Evolutionary conservation across 768 basidiomycete genomes (phyloP), one percentile per base, ranked within the genome.

Genomic region (Trametes gibbosa): DNA sequence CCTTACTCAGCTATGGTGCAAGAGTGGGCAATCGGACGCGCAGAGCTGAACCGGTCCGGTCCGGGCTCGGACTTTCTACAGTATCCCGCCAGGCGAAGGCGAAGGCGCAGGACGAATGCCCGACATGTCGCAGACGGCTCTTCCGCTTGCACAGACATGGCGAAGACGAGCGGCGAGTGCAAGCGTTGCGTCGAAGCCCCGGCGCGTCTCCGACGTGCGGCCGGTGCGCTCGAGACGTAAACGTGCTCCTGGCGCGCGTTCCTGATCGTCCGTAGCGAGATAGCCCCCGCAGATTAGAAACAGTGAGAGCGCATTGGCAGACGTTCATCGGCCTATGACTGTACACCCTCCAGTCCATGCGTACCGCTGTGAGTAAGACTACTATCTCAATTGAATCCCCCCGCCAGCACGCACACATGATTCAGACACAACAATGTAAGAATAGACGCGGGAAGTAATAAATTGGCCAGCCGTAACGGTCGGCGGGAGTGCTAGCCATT

Each of bases 401-500:
- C 29, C 29, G 37, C 17, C 6, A 14, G 16, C 37, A 14, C 17
- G 34, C 6, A 35, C 7, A 35, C 14, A 14, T 7, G 34, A 14
- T 7, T 29, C 13, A 27, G 24, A 35, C 16, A 27, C 29, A 46
- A 17, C 8, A 41, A 29, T 16, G 42, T 6, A 10, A 21, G 23
- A 23, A 34, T 9, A 37, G 16, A 48, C 14, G 17, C 45, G 45
- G n/a, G n/a, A n/a, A n/a, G n/a, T n/a, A n/a, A n/a, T n/a, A n/a
- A n/a, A n/a, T n/a, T n/a, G 29, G 29, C 29, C 29, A 10, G 29
- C 29, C 29, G 10, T 32, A 32, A 32, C 29, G 29, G 4, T 10
- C 42, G 13, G 24, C 23, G 17, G 3, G 52, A n/a, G 13, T 48
- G 47, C 78, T 66, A 90, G 8, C 85, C 84, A 65, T 85, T 89